A percentile compares a stretch with the other conserved stretches of the same genome.
phyloP scores from a whole-genome alignment of 352 stramenopile species.

The Pythium coloratum region DNA sequence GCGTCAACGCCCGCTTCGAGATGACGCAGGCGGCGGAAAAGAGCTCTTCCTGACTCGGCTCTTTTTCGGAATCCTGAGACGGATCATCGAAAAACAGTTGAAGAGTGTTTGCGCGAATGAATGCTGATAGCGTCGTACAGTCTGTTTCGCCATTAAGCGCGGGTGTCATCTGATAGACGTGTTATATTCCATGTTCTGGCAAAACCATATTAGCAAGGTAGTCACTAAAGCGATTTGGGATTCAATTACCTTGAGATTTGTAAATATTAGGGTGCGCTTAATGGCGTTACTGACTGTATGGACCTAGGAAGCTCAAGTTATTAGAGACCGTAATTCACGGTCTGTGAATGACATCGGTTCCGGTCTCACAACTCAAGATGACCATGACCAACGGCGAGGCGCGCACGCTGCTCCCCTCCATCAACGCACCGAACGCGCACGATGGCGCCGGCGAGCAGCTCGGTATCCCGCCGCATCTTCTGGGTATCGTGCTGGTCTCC shows the following conservation, averaged over 20 bases:
- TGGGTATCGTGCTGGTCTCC: slow-evolving; percentile 43
- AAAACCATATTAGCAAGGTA: too few relatives aligned
- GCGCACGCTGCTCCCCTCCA: slow-evolving; percentile 6
- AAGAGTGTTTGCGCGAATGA: slow-evolving; percentile 1
- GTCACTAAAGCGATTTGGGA: too few relatives aligned
- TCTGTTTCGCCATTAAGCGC: too few relatives aligned
- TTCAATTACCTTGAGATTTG: too few relatives aligned
- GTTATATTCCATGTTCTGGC: too few relatives aligned
- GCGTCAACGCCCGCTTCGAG: slow-evolving; percentile 51
- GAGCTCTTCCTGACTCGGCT: not conserved
- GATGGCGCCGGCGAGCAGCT: not conserved
- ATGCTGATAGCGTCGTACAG: not conserved
- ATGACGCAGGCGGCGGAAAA: not conserved
- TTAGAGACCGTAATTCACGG: too few relatives aligned
- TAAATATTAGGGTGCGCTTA: too few relatives aligned
- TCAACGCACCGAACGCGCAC: not conserved
- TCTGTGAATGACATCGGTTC: too few relatives aligned
- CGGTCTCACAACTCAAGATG: slow-evolving; percentile 1
- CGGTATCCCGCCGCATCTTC: slow-evolving; percentile 20
- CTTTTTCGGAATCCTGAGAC: not conserved
- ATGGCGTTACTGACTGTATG: too few relatives aligned
- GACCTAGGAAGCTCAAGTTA: too few relatives aligned
- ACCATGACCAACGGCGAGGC: not conserved
- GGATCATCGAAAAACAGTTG: not conserved
- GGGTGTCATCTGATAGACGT: too few relatives aligned